Percentiles rank a stretch among this genome's conserved stretches.
Evolutionary conservation across 83 land plant species (phyloP).

Genomic region (Thuja plicata): DNA sequence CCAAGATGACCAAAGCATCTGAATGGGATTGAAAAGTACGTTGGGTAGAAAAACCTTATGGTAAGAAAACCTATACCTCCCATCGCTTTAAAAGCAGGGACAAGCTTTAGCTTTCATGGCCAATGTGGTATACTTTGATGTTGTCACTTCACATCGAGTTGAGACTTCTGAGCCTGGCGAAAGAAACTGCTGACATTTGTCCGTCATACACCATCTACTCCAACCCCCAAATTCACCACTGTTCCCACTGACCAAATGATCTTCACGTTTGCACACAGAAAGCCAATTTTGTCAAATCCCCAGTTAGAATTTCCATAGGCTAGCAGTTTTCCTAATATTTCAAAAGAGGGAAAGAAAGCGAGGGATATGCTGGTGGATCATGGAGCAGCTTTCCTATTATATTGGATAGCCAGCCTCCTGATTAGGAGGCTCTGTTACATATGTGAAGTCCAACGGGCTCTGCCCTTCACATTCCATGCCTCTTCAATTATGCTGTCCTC

Average conservation of each 20-base stretch:
- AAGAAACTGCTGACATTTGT: not conserved
- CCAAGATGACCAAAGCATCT: not conserved
- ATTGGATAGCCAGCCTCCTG: too few relatives aligned
- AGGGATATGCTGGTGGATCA: not conserved
- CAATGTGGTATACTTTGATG: not conserved
- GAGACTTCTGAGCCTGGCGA: not conserved
- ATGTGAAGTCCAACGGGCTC: too few relatives aligned
- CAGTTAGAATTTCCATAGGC: not conserved
- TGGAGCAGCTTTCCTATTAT: not conserved
- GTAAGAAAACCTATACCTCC: not conserved
- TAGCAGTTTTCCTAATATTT: not conserved
- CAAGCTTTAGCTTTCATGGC: not conserved
- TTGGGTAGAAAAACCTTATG: not conserved
- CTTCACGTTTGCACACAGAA: not conserved
- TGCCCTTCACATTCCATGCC: too few relatives aligned
- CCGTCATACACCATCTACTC: too few relatives aligned
- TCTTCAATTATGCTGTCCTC: too few relatives aligned
- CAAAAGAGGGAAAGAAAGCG: not conserved
- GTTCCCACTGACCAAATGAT: too few relatives aligned
- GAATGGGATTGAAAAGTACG: not conserved
- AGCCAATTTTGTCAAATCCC: not conserved
- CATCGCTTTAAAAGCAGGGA: not conserved
- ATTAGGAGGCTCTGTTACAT: too few relatives aligned
- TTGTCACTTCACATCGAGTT: not conserved
- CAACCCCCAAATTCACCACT: too few relatives aligned